These are phyloP conservation scores for Podila verticillata DNA, from an alignment of 192 early-diverging fungal species.

Conservation along the genomic window DNA sequence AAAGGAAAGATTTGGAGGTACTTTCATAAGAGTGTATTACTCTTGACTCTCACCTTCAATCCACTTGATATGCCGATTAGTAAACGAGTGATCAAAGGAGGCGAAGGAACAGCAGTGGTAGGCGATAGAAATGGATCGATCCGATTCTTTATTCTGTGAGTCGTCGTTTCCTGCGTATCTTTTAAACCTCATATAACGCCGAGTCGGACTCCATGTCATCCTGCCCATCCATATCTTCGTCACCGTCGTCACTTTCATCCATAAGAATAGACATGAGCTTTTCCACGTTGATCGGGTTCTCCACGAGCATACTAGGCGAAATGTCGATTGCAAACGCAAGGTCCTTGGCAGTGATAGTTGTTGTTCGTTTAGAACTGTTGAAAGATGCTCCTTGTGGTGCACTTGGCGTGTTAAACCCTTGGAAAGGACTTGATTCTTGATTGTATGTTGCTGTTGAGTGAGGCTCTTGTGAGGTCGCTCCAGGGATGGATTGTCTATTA, in stretches of 20 bases:
- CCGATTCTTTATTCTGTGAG: too few relatives aligned
- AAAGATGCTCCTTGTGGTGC: constrained; percentile 8
- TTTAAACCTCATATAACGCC: too few relatives aligned
- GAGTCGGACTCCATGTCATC: constrained; percentile 38
- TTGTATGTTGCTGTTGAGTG: constrained; percentile 8
- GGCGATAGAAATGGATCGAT: too few relatives aligned
- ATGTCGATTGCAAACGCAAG: constrained; percentile 71
- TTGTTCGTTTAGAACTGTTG: constrained; percentile 23
- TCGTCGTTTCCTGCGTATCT: too few relatives aligned
- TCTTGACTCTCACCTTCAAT: too few relatives aligned
- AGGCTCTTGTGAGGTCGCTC: constrained; percentile 41
- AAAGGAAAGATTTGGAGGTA: too few relatives aligned
- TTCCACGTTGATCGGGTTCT: constrained; percentile 70
- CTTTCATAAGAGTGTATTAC: too few relatives aligned
- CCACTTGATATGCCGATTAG: too few relatives aligned
- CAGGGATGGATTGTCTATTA: constrained; percentile 42
- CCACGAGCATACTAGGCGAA: constrained; percentile 71
- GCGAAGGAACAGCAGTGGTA: too few relatives aligned
- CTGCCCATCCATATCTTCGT: constrained; percentile 55
- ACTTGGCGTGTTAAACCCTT: neutral
- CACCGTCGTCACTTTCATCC: constrained; percentile 62
- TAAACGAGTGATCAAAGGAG: too few relatives aligned
- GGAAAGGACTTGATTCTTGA: neutral
- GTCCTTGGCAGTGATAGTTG: constrained; percentile 61
- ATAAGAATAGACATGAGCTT: constrained; percentile 55